Evolutionary conservation across 2,329 filamentous ascomycete species (phyloP).

Genomic region (Parastagonospora avenae): DNA sequence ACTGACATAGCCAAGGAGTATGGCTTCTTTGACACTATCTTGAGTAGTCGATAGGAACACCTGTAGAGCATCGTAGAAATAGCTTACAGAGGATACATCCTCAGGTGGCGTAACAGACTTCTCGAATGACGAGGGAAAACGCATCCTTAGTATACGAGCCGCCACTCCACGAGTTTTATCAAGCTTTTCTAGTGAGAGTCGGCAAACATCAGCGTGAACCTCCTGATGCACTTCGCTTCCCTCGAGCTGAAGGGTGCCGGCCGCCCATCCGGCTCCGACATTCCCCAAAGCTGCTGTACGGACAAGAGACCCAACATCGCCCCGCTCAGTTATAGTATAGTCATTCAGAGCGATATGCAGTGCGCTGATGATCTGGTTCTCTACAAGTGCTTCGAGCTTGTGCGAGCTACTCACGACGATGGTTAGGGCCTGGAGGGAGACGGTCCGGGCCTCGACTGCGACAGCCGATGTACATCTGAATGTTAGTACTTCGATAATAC

Average conservation of each 20-base stretch:
- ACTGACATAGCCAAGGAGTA: constrained; percentile 71
- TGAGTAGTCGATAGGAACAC: constrained; percentile 17
- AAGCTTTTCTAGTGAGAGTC: constrained; percentile 85
- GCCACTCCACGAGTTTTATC: constrained; percentile 72
- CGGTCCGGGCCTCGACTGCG: constrained; percentile 53
- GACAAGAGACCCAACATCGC: constrained; percentile 88
- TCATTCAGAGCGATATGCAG: constrained; percentile 69
- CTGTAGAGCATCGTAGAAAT: constrained; percentile 62
- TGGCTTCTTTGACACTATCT: constrained; percentile 35
- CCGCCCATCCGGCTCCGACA: constrained; percentile 56
- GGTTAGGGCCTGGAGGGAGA: constrained; percentile 48
- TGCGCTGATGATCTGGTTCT: constrained; percentile 33
- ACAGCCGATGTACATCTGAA: constrained; percentile 43
- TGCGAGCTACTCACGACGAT: constrained; percentile 34
- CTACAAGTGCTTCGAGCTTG: constrained; percentile 16
- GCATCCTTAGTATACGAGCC: constrained; percentile 21
- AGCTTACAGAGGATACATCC: constrained; percentile 63
- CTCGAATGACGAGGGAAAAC: constrained; percentile 4
- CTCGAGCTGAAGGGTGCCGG: constrained; percentile 17
- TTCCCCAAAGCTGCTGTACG: constrained; percentile 77
- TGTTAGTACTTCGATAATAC: constrained; percentile 43
- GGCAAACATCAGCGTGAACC: constrained; percentile 56
- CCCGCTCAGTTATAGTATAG: constrained; percentile 86
- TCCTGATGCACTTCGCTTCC: constrained; percentile 16
- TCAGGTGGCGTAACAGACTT: constrained; percentile 13